Percentiles rank a stretch among this genome's conserved stretches.
phyloP scores from a whole-genome alignment of 306 rosid species.

The Rosa lucieae region DNA sequence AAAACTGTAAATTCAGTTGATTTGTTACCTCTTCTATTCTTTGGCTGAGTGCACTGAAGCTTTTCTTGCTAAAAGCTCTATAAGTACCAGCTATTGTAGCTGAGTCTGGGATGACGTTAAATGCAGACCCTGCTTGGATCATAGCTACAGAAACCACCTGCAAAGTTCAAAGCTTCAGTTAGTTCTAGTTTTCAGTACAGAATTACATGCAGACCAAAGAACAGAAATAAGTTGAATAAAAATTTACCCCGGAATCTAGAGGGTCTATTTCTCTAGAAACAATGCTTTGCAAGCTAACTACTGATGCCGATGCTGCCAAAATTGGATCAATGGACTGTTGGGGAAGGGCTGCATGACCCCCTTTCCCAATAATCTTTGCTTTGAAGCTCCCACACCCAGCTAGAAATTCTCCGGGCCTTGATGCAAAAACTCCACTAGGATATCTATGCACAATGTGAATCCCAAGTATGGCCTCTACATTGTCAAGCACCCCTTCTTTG shows the following conservation, averaged over 20 bases:
- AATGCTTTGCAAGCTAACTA: constrained; percentile 77
- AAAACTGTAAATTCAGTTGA: not conserved
- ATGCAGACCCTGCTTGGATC: constrained; percentile 58
- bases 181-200: not conserved
- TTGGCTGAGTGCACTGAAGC: constrained; percentile 56
- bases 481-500: constrained; percentile 61
- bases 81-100: constrained; percentile 71
- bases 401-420: constrained; percentile 74
- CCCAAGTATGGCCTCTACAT: constrained; percentile 79
- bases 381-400: constrained; percentile 98
- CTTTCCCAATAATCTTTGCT: constrained; percentile 76
- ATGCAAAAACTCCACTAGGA: constrained; percentile 65
- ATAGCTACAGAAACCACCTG: constrained; percentile 87
- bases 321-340: constrained; percentile 71
- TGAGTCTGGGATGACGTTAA: constrained; percentile 67
- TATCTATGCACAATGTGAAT: constrained; percentile 46
- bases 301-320: constrained; percentile 77
- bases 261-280: constrained; percentile 88
- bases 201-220: not conserved
- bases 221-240: not conserved
- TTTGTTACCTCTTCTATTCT: constrained; percentile 77
- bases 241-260: constrained; percentile 75
- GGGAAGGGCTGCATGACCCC: constrained; percentile 73
- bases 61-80: constrained; percentile 71
- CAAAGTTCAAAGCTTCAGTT: constrained; percentile 23